Percentiles rank a stretch among this genome's conserved stretches.
Conservation (phyloP, 768 basidiomycete species). For the Rhodotorula kratochvilovae region DNA sequence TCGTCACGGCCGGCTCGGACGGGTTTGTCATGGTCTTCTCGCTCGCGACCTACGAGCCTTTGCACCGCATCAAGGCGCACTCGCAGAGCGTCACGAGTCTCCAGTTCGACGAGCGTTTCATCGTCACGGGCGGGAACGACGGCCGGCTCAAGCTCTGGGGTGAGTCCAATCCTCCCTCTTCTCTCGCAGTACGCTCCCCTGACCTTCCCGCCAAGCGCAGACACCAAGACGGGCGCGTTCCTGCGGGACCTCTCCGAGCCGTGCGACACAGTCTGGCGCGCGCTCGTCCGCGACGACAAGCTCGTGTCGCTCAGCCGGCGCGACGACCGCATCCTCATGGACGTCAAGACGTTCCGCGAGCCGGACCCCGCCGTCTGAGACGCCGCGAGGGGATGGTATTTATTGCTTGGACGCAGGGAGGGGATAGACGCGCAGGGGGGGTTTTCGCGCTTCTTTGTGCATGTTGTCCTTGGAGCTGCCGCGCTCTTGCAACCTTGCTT, state of each 20-base stretch:
- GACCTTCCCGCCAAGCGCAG: neutral
- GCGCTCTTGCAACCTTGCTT: too few relatives aligned
- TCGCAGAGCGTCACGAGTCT: slow-evolving; percentile 78
- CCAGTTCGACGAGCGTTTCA: slow-evolving; percentile 69
- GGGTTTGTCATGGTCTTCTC: slow-evolving; percentile 75
- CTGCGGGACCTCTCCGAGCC: slow-evolving; percentile 72
- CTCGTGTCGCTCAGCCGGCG: slow-evolving; percentile 77
- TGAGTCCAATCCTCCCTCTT: neutral
- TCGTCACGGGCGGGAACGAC: slow-evolving; percentile 56
- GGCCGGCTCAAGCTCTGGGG: slow-evolving; percentile 49
- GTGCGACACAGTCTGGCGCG: slow-evolving; percentile 80
- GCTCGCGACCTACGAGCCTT: slow-evolving; percentile 50
- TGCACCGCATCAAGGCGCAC: slow-evolving; percentile 72
- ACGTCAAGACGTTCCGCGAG: slow-evolving; percentile 36
- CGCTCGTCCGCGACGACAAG: slow-evolving; percentile 65
- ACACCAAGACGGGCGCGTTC: slow-evolving; percentile 57
- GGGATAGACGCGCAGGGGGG: neutral
- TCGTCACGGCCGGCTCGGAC: slow-evolving; percentile 82
- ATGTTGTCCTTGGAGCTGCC: too few relatives aligned
- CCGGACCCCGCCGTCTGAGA: slow-evolving; percentile 1
- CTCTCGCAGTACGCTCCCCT: neutral
- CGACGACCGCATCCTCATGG: slow-evolving; percentile 56
- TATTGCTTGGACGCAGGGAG: too few relatives aligned
- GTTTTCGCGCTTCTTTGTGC: neutral
- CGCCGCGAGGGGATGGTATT: neutral